phyloP scores from a whole-genome alignment of 2,329 filamentous ascomycete genomes.

The Harringtonia lauricola region DNA sequence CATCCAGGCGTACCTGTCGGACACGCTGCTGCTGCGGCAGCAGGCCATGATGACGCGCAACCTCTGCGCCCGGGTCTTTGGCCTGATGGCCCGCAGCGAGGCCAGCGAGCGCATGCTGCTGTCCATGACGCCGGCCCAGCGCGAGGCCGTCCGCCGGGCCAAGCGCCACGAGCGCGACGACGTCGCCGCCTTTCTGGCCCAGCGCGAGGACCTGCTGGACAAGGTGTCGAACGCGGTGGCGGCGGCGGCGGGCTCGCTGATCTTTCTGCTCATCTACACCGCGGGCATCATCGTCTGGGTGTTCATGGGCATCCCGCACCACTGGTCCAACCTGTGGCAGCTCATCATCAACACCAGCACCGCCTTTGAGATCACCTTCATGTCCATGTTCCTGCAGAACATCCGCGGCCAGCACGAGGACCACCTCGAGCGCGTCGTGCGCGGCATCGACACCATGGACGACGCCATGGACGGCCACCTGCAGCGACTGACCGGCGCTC shows the following conservation, averaged over 20 bases:
- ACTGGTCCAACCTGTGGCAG: conserved; percentile 24
- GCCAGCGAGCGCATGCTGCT: conserved; percentile 4
- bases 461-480: conserved; percentile 20
- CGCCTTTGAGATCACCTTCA: conserved; percentile 27
- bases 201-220: conserved; percentile 18
- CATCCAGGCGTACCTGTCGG: conserved; percentile 23
- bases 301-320: conserved; percentile 16
- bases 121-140: conserved; percentile 1
- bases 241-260: conserved; percentile 17
- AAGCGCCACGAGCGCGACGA: conserved; percentile 8
- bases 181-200: conserved; percentile 8
- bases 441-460: conserved; percentile 21
- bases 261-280: conserved; percentile 20
- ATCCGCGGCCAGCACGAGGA: conserved; percentile 23
- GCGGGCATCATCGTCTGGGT: conserved; percentile 22
- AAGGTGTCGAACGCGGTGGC: conserved; percentile 15
- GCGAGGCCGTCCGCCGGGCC: background rate
- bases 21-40: conserved; percentile 24
- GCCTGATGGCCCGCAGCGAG: background rate
- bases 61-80: background rate
- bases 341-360: conserved; percentile 30
- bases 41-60: conserved; percentile 16
- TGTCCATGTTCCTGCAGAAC: conserved; percentile 25
- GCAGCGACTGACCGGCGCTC: conserved; percentile 19
- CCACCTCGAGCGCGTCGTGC: conserved; percentile 18